Base-by-base conservation (phyloP, 192 early-diverging fungal species). In the Coemansia sp. region DNA sequence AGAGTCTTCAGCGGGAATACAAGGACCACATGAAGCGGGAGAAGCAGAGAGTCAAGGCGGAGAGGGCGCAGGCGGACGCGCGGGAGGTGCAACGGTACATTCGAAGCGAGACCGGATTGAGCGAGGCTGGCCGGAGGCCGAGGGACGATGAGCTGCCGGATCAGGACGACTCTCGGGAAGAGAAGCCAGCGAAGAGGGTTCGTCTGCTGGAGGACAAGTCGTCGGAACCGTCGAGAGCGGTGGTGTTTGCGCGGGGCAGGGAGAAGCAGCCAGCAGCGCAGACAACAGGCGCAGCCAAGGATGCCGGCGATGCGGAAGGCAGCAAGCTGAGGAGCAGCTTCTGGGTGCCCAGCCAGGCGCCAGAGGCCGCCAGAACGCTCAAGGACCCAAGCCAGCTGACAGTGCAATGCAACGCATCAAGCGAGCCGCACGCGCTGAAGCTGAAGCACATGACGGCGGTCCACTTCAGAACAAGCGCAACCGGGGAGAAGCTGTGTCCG, bases 11-110 rank as follows among this genome's bases (percentile, higher is more conserved):
- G 63, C 85, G 75, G 63, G 78, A 74, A 20, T 74, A 72, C 20
- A 79, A 76, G 22, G 76, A 87, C 42, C 63, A 79, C 2, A 69
- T 86, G 25, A 69, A 86, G 37, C 64, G 66, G 9, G 53, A 75
- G 42, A 46, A 78, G 22, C 81, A 74, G 59, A 83, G 45, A 25
- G 40, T 46, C 0, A 55, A 58, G 14, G 16, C 39, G 22, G n/a
- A 55, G 19, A 43, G 11, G 57, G 57, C 37, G 5, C 48, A 14
- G 10, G 7, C 10, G 20, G 40, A 65, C 12, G 40, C 61, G 42
- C 40, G 1, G 4, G 43, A 37, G 9, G 74, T 71, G 11, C 48
- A 49, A 3, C 5, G 39, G 12, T 63, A 68, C 17, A 68, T 82
- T 12, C 40, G 65, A 6, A 41, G 56, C 13, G 57, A 76, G 25